Base-by-base conservation (phyloP, 345 rosid genomes). In the Syzygium oleosum region DNA sequence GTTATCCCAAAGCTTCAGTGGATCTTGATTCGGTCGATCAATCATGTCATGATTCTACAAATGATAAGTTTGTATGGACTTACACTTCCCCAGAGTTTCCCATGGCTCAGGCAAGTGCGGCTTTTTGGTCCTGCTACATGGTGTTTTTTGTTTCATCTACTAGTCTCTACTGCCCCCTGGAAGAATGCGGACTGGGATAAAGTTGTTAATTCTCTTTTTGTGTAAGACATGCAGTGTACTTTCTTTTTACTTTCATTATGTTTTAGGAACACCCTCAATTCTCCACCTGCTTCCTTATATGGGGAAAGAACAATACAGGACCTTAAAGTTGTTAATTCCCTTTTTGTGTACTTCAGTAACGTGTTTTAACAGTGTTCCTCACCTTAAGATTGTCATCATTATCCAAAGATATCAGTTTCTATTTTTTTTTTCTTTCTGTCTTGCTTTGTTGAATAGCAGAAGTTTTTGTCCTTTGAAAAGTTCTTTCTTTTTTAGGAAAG, bases 81-180 rank as follows among this genome's bases (percentile, higher is more conserved):
- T 97, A 97, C 91, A 95, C 96, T 89, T 96, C 99, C 86, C 93
- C 93, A 53, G 94, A 93, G 93, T 97, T 96, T 91, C 92, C 98
- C n/a, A 94, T 98, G 99, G 89, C 93, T 88, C 99, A 97, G 97
- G 99, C 95, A 86, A 85, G 93, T 85, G 85, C 41, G 29, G 51
- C 55, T 58, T 22, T 51, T 55, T 53, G 41, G 12, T 58, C 87
- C 27, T 27, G 31, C 49, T 43, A 49, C 19, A 83, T 54, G 38
- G 63, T 9, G 23, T 84, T 79, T 9, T 61, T 49, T 25, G 51
- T 34, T 54, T 83, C 86, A 41, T 51, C 53, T 63, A 25, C 79
- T 41, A 55, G 43, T 59, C 73, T n/a, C 19, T 51, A 25, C 55
- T 34, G 46, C 46, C 79, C 46, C 46, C 38, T 85, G 63, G 79